Base-by-base conservation (phyloP, 2,329 filamentous ascomycete genomes). In the Cladosporium velox region DNA sequence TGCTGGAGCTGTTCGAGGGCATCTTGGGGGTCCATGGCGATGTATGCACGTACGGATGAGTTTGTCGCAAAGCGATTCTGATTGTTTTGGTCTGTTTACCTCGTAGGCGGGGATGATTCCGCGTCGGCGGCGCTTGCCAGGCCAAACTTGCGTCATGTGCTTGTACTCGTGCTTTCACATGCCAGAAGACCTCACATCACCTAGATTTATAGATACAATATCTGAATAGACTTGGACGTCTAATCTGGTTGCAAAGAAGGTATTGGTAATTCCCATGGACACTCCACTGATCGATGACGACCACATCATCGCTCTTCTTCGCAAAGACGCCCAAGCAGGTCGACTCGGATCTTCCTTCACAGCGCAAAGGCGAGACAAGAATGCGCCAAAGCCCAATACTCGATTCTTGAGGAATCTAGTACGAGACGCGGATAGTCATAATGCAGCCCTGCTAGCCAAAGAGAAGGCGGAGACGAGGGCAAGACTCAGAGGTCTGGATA, bases 361-460 rank as follows among this genome's bases (percentile, higher is more conserved):
- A 41, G 61, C 66, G 21, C 30, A 61, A 51, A 67, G 67, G 26
- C 70, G 71, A 35, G 69, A 67, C 61, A 66, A 68, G 18, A 70
- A 75, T 70, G 86, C 85, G 69, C 92, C 91, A 0, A 97, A 94
- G 76, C 93, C 94, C 3, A 98, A 99, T 74, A 97, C 91, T 0
- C 87, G 91, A 38, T 98, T 98, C 76, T 81, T 99, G 51, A 89
- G 89, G 66, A 90, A 95, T 73, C 91, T 98, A 65, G 92, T 99
- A 68, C 90, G 90, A 69, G 91, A 95, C 71, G 96, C 92, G 10
- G 91, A 96, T 72, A 90, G 80, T 64, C 94, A 99, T 79, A 99
- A 99, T 84, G 88, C 91, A 28, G 91, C 92, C 0, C 83, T 98
- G 34, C 86, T 92, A 21, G 91, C 91, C 0, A 96, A 90, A 74